Evolutionary conservation across 495 filamentous ascomycete genomes (phyloP), one percentile per base, ranked within the genome.

Genomic region (Jackrogersella minutella): DNA sequence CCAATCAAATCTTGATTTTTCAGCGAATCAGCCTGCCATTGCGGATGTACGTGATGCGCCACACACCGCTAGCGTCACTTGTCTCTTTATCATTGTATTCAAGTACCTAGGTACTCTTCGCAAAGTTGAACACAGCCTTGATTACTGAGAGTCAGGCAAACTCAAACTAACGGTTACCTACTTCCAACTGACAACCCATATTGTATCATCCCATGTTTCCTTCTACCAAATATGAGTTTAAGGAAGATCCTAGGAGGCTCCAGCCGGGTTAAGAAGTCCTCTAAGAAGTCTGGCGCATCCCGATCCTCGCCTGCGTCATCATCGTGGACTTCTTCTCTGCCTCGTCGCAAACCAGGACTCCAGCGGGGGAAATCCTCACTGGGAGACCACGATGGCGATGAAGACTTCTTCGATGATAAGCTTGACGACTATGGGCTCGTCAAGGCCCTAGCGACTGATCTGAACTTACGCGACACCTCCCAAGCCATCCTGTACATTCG

Each of bases 401-500:
- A 79, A 3, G 76, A 80, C 40, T 61, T 77, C 37, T 77, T 82
- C 24, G 77, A 77, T 16, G 82, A 87, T 37, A 81, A 82, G 14
- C 81, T 90, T 2, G 80, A 85, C 24, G 85, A 89, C 67, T 70
- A 76, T 19, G 86, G 87, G 19, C 77, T 84, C 19, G 78, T 86
- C n/a, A 78, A 75, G 13, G 77, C 80, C 10, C 71, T 89, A 1
- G 77, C 77, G 3, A 75, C 80, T 8, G 82, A 87, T 36, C 79
- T 85, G 0, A 79, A 82, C 5, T 78, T 88, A 7, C 79, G 85
- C 51, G 85, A 90, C 79, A 88, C 93, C 5, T 74, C 84, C 8
- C 84, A 88, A 41, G 85, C 89, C 7, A 82, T 94, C 21, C 70
- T 78, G 33, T 85, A 90, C 70, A 86, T 89, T 16, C 82, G 80